Base-by-base conservation (phyloP, 2,329 filamentous ascomycete genomes). In the Nannizzia gypsea region DNA sequence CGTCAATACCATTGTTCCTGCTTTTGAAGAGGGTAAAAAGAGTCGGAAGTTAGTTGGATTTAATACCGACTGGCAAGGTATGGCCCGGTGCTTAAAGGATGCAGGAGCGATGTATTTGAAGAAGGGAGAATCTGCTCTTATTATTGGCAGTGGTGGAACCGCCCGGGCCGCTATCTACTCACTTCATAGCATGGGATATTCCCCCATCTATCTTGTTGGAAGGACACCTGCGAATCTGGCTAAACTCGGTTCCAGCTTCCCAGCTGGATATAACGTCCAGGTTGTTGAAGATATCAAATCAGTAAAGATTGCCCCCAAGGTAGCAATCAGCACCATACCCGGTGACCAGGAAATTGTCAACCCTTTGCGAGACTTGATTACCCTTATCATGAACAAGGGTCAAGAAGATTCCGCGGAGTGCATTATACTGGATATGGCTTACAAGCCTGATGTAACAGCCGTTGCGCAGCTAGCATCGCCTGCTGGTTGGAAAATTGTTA, bases 51-150 rank as follows among this genome's bases (percentile, higher is more conserved):
- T 97, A 2, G 72, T 88, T 15, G 93, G 93, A 48, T 88, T 91
- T 71, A 99, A 99, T 74, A 99, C 93, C 11, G 93, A 99, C 76
- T 99, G 90, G 87, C 82, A 84, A 68, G 93, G 93, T 63, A 99
- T 99, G 84, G 84, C 88, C 1, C 83, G 87, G 66, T 86, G 89
- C 2, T 81, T 99, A 20, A 83, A 81, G 60, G 82, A 83, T 46
- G 85, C 83, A 1, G 89, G 89, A 6, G 77, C 88, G 42, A 71
- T 69, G 67, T 66, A 68, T 65, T 67, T 70, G 3, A 46, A 40
- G 4, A 40, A 56, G 1, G 26, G 26, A 34, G 88, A 6, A 76
- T 87, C 50, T 75, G 76, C 63, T 72, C 82, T 96, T 65, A 89
- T 97, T 13, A 83, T 99, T 59, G 93, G 93, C 2, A 89, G 90